phyloP scores from a whole-genome alignment of 164 flowering plant genomes.

The Hamamelis virginiana region DNA sequence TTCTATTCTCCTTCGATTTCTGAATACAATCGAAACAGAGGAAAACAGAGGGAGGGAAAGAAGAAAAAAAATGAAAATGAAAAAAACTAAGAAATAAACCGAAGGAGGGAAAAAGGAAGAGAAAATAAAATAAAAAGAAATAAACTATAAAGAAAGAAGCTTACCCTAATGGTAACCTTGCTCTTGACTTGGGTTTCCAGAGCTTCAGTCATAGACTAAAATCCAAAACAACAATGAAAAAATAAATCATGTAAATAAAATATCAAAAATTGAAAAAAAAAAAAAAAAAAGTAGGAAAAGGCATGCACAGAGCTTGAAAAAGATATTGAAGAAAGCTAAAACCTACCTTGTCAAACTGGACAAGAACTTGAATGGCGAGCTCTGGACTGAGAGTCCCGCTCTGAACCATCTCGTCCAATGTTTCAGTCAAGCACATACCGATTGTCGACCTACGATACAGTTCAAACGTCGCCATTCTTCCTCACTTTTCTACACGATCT shows the following conservation, averaged over 20 bases:
- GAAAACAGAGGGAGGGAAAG: too few species aligned
- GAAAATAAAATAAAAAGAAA: background rate
- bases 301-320: background rate
- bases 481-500: slow-evolving; percentile 17
- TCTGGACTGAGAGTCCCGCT: slow-evolving; percentile 81
- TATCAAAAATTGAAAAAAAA: background rate
- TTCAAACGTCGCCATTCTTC: slow-evolving; percentile 87
- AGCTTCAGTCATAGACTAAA: slow-evolving; percentile 75
- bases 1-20: background rate
- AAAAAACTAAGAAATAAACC: too few species aligned
- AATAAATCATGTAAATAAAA: slow-evolving; percentile 25
- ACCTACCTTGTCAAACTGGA: slow-evolving; percentile 89
- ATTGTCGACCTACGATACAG: slow-evolving; percentile 89
- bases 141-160: background rate
- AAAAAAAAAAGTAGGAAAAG: background rate
- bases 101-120: too few species aligned
- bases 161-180: slow-evolving; percentile 68
- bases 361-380: slow-evolving; percentile 90
- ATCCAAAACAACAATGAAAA: background rate
- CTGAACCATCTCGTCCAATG: slow-evolving; percentile 92
- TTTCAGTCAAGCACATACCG: slow-evolving; percentile 95
- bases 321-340: too few species aligned
- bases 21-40: background rate
- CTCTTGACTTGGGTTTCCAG: slow-evolving; percentile 72
- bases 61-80: too few species aligned